phyloP scores from a whole-genome alignment of 257 asterid species.

The Linderniella brevidens region DNA sequence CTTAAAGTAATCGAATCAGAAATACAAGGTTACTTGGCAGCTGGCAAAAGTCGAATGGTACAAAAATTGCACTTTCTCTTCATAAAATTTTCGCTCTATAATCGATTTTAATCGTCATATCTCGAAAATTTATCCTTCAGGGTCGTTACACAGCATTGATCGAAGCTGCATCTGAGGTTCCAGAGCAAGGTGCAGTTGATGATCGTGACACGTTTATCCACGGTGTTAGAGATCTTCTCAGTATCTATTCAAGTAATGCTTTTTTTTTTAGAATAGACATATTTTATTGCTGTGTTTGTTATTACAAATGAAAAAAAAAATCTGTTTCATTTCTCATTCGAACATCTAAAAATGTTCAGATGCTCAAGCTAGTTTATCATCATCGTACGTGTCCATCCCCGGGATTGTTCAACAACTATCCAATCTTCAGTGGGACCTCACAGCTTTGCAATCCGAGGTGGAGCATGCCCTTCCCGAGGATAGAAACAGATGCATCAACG shows the following conservation, averaged over 20 bases:
- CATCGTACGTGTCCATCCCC: slow-evolving; percentile 89
- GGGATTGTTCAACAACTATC: slow-evolving; percentile 90
- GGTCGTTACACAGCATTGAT: slow-evolving; percentile 68
- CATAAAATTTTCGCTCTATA: no score
- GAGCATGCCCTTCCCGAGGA: slow-evolving; percentile 92
- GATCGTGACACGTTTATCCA: slow-evolving; percentile 92
- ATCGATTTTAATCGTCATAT: neutral
- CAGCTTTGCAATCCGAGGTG: slow-evolving; percentile 72
- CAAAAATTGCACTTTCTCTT: slow-evolving; percentile 15
- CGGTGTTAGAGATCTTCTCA: slow-evolving; percentile 90
- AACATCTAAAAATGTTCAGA: slow-evolving; percentile 20
- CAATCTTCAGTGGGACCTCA: slow-evolving; percentile 72
- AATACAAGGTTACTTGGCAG: slow-evolving; percentile 84
- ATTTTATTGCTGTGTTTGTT: neutral
- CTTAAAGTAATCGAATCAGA: slow-evolving; percentile 87
- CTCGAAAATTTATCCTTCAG: slow-evolving; percentile 19
- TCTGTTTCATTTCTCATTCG: no score
- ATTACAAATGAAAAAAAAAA: no score
- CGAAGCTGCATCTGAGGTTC: slow-evolving; percentile 81
- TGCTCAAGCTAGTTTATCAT: slow-evolving; percentile 80
- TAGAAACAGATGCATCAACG: slow-evolving; percentile 83
- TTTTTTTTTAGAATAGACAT: slow-evolving; percentile 7
- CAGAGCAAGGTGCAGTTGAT: slow-evolving; percentile 97
- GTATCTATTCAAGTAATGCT: slow-evolving; percentile 84
- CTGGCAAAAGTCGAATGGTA: slow-evolving; percentile 89